These are phyloP conservation scores for Phytophthora quininea DNA, from an alignment of 352 stramenopile genomes.

Conservation along the genomic window DNA sequence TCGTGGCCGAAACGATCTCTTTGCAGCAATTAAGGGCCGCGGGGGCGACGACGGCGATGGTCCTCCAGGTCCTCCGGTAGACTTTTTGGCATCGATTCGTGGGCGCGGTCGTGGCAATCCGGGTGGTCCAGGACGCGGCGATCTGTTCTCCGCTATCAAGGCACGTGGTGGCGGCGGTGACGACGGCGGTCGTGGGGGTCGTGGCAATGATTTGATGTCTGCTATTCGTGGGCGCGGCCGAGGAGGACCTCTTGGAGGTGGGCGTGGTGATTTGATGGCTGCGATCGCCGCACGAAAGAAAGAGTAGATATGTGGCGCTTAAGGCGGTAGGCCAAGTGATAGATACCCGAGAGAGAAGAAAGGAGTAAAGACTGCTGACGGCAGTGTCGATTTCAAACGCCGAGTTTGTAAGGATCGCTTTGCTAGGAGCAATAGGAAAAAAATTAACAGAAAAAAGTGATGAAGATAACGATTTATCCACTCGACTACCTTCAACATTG, in stretches of 20 bases:
- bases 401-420: no score
- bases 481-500: no score
- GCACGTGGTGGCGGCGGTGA: constrained; percentile 33
- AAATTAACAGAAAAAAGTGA: no score
- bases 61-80: constrained; percentile 40
- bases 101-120: constrained; percentile 56
- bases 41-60: constrained; percentile 52
- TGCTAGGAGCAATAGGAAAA: no score
- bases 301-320: constrained; percentile 26
- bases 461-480: no score
- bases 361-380: constrained; percentile 2
- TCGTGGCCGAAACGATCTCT: constrained; percentile 55
- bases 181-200: constrained; percentile 32
- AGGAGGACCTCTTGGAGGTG: constrained; percentile 29
- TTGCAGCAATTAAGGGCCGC: constrained; percentile 58
- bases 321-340: constrained; percentile 22
- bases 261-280: constrained; percentile 58
- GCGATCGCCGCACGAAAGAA: constrained; percentile 75
- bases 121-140: constrained; percentile 49
- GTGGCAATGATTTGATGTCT: constrained; percentile 58
- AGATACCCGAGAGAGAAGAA: constrained; percentile 21
- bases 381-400: no score
- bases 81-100: constrained; percentile 63
- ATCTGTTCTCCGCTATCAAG: constrained; percentile 78
- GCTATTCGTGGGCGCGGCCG: constrained; percentile 61